phyloP scores from a whole-genome alignment of 768 basidiomycete genomes.

The Tricholoma furcatifolium region DNA sequence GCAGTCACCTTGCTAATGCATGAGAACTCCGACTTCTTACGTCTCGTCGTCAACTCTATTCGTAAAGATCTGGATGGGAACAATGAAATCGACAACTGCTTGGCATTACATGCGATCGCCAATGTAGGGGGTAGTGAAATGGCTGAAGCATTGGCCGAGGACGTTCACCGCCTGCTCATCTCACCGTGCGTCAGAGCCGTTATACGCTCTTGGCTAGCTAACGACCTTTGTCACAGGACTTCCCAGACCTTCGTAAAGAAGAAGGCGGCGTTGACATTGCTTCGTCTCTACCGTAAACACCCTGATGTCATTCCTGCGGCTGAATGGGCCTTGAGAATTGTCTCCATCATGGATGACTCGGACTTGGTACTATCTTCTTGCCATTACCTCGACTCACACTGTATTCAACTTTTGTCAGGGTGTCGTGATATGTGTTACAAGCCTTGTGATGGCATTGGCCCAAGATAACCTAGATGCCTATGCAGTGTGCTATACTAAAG shows the following conservation, averaged over 20 bases:
- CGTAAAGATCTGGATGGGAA: conserved; percentile 95
- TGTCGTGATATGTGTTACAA: conserved; percentile 92
- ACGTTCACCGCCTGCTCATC: conserved; percentile 92
- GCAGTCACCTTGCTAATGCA: conserved; percentile 97
- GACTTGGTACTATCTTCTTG: conserved; percentile 60
- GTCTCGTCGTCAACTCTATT: conserved; percentile 97
- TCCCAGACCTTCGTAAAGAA: conserved; percentile 97
- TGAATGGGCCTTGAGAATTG: conserved; percentile 95
- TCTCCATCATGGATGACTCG: conserved; percentile 92
- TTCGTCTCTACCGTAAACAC: conserved; percentile 94
- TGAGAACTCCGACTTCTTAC: conserved; percentile 96
- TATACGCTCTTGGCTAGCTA: not conserved
- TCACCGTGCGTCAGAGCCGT: conserved; percentile 66
- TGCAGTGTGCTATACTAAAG: conserved; percentile 91
- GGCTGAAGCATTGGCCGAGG: conserved; percentile 92
- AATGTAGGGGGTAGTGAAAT: conserved; percentile 98
- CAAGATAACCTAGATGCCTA: conserved; percentile 92
- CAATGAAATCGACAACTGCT: conserved; percentile 92
- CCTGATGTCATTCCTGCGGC: conserved; percentile 89
- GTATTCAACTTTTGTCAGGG: conserved; percentile 51
- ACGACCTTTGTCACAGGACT: conserved; percentile 55
- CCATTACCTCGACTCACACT: conserved; percentile 7
- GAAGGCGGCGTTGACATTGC: conserved; percentile 92
- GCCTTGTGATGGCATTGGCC: conserved; percentile 89
- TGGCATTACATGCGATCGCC: conserved; percentile 96